Conservation (phyloP, 176 grass and related monocot genomes). For the Bothriochloa decipiens region DNA sequence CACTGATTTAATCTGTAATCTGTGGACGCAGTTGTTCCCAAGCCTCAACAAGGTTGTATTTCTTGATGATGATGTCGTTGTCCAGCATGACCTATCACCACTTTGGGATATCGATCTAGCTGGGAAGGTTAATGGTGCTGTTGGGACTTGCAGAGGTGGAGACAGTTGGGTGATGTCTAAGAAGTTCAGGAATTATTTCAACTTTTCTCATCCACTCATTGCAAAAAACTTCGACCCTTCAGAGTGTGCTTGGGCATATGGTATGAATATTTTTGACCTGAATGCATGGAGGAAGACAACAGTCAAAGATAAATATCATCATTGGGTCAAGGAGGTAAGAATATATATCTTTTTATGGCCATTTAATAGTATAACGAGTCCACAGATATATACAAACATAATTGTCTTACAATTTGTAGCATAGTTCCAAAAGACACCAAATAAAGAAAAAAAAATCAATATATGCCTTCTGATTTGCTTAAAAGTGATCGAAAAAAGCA, state of each 20-base stretch:
- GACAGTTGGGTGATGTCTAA: constrained; percentile 97
- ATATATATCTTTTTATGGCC: constrained; percentile 4
- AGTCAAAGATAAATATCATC: constrained; percentile 89
- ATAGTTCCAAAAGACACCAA: not conserved
- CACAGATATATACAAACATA: not conserved
- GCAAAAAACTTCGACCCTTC: constrained; percentile 74
- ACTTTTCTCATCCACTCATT: constrained; percentile 91
- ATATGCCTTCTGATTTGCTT: not conserved
- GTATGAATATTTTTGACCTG: constrained; percentile 97
- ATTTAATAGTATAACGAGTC: constrained; percentile 6
- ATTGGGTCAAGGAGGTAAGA: constrained; percentile 94
- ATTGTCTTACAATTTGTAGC: not conserved
- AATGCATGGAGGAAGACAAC: constrained; percentile 88
- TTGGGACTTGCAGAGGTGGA: constrained; percentile 87
- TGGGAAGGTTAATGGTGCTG: constrained; percentile 96
- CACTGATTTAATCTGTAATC: constrained; percentile 33
- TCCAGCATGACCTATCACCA: constrained; percentile 74
- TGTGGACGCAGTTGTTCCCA: constrained; percentile 84
- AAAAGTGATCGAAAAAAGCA: constrained; percentile 26
- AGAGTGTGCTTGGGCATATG: constrained; percentile 98
- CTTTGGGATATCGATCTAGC: constrained; percentile 88
- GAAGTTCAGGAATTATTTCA: constrained; percentile 94
- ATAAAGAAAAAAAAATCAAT: constrained; percentile 29
- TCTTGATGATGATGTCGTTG: constrained; percentile 93
- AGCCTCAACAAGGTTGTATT: constrained; percentile 91